These are phyloP conservation scores for Phlyctochytrium bullatum DNA, from an alignment of 192 early-diverging fungal genomes.

Conservation along the genomic window DNA sequence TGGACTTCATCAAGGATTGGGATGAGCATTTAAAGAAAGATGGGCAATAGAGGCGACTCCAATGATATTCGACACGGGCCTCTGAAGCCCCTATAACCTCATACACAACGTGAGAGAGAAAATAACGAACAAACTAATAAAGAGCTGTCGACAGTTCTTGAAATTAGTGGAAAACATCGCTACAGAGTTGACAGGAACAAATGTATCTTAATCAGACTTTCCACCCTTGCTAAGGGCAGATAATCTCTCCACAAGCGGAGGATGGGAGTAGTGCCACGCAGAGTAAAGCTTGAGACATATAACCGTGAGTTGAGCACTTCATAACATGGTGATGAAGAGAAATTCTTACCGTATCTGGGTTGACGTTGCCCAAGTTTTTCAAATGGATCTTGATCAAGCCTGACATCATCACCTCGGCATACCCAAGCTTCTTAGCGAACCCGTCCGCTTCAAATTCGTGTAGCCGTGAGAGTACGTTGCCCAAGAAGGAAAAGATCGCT, in stretches of 20 bases:
- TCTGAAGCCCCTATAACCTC: too few relatives aligned
- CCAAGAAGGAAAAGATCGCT: conserved; percentile 67
- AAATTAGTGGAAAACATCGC: too few relatives aligned
- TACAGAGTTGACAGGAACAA: too few relatives aligned
- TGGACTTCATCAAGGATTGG: conserved; percentile 27
- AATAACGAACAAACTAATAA: too few relatives aligned
- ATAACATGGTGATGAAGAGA: neutral
- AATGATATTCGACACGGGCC: too few relatives aligned
- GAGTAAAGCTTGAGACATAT: conserved; percentile 57
- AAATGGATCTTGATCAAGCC: conserved; percentile 87
- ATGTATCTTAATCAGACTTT: neutral
- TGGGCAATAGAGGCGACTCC: neutral
- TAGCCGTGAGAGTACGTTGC: conserved; percentile 75
- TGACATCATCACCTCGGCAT: conserved; percentile 65
- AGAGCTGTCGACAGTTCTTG: too few relatives aligned
- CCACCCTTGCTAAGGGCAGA: neutral
- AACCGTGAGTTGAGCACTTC: too few relatives aligned
- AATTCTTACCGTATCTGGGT: conserved; percentile 62
- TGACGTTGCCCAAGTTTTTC: conserved; percentile 85
- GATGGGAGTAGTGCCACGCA: conserved; percentile 90
- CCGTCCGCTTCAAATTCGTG: conserved; percentile 95
- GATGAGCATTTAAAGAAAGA: neutral
- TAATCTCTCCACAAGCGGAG: conserved; percentile 85
- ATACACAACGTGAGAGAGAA: too few relatives aligned
- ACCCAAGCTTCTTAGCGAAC: conserved; percentile 79